Percentiles rank a stretch among this genome's conserved stretches.
Evolutionary conservation across 805 yeast species (phyloP).

Genomic region (Barnettozyma wickerhamii): DNA sequence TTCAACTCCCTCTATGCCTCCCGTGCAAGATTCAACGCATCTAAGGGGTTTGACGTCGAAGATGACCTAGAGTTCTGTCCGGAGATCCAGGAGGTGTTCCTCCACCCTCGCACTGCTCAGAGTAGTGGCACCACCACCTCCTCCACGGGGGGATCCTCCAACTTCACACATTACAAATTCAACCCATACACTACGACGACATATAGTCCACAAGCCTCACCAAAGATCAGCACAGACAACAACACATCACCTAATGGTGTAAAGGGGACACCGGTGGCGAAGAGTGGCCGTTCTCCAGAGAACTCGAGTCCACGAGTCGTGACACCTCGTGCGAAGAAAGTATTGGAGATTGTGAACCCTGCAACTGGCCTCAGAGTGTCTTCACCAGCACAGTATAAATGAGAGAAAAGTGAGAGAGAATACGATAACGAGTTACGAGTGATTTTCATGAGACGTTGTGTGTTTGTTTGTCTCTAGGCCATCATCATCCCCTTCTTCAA

Average conservation of each 20-base stretch:
- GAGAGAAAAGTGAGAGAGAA: too few relatives aligned
- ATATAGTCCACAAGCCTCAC: conserved; percentile 49
- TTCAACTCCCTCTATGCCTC: conserved; percentile 38
- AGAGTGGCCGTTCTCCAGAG: not conserved
- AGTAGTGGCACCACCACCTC: conserved; percentile 13
- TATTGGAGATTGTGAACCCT: conserved; percentile 60
- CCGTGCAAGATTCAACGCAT: conserved; percentile 51
- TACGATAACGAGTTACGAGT: too few relatives aligned
- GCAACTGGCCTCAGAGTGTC: conserved; percentile 52
- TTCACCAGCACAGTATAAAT: conserved; percentile 40
- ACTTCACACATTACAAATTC: conserved; percentile 42
- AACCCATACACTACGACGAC: conserved; percentile 65
- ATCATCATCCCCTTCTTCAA: too few relatives aligned
- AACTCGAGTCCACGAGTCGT: conserved; percentile 39
- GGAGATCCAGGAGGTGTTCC: conserved; percentile 35
- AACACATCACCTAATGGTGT: conserved; percentile 19
- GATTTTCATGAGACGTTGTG: too few relatives aligned
- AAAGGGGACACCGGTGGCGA: conserved; percentile 18
- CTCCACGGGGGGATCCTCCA: not conserved
- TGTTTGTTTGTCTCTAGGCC: too few relatives aligned
- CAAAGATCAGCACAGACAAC: conserved; percentile 24
- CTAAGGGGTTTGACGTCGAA: conserved; percentile 57
- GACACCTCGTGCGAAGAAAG: conserved; percentile 57
- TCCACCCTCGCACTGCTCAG: conserved; percentile 5
- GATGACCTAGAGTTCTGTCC: conserved; percentile 67